Evolutionary conservation across 2,329 filamentous ascomycete genomes (phyloP), one percentile per base, ranked within the genome.

Genomic region (Emergomyces orientalis): DNA sequence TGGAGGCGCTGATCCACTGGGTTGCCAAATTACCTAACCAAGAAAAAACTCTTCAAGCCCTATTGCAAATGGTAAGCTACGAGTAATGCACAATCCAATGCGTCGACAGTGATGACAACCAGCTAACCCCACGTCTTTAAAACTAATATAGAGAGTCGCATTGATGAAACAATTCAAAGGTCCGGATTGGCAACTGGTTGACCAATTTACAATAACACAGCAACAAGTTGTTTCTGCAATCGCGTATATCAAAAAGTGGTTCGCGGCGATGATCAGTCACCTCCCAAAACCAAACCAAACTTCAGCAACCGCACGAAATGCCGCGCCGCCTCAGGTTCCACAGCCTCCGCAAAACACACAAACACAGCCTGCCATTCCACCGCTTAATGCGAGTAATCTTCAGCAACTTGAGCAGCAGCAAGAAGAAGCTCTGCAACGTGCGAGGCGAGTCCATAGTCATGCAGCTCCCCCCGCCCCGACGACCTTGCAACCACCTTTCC

Each of bases 401-500:
- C 77, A 81, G 63, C 79, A 76, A 56, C 71, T 77, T 63, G 76
- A 79, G 65, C 72, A 80, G 63, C 72, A 81, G 64, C 78, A 81
- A 63, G 75, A 81, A 65, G 73, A 80, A 65, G 73, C 76, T 55
- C 68, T 76, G 19, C 72, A 76, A 61, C 72, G 71, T 51, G 74
- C 76, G 47, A 73, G 71, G 51, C 71, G 74, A 47, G 71, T 70
- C 25, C 75, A 77, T 32, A 74, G 71, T 62, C 76, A 75, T 56
- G 73, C 77, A 56, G 71, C 69, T 30, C 80, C 81, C 56, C 75
- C 77, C 54, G 77, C 81, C 45, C 79, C 81, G 25, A 82, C 79
- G 7, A 74, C 78, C 9, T 74, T 80, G n/a, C 77, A 81, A 49
- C 79, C 83, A 37, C 82, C 82, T 13, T 84, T 84, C 67, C 72